Evolutionary conservation across 495 filamentous ascomycete genomes (phyloP).

Genomic region (Hypoxylon cercidicola): DNA sequence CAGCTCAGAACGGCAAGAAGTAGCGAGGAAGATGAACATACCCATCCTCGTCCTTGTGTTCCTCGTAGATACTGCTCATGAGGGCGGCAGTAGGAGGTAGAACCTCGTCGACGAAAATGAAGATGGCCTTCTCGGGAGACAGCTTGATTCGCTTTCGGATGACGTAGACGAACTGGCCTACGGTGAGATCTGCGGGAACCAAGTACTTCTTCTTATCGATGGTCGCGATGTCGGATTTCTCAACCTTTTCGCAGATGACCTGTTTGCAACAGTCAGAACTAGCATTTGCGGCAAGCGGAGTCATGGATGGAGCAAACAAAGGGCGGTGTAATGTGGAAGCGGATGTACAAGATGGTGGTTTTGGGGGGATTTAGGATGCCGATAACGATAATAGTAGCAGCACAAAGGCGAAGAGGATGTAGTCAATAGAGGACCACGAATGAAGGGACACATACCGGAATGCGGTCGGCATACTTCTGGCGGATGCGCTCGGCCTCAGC

Average conservation of each 20-base stretch:
- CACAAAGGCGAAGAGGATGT: conserved; percentile 7
- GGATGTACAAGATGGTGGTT: no score
- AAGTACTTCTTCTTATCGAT: conserved; percentile 99
- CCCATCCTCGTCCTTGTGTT: conserved; percentile 90
- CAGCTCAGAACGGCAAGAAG: conserved; percentile 33
- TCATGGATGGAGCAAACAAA: conserved; percentile 11
- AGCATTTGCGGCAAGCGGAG: conserved; percentile 2
- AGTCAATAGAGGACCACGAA: conserved; percentile 15
- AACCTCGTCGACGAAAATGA: conserved; percentile 99
- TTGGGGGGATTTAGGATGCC: conserved; percentile 4
- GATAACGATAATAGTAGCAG: conserved; percentile 1
- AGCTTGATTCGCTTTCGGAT: conserved; percentile 99
- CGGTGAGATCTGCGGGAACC: conserved; percentile 95
- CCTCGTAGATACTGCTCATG: conserved; percentile 99
- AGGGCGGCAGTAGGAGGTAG: conserved; percentile 95
- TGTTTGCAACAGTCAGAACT: conserved; percentile 48
- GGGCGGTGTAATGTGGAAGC: conserved; percentile 21
- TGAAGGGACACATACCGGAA: conserved; percentile 77
- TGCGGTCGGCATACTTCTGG: conserved; percentile 98
- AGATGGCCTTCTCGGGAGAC: conserved; percentile 99
- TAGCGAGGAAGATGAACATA: conserved; percentile 45
- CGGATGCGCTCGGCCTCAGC: conserved; percentile 98
- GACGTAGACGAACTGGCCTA: conserved; percentile 99
- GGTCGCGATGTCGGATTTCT: conserved; percentile 98
- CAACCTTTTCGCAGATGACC: conserved; percentile 99